Percentiles rank a stretch among this genome's conserved stretches.
Conservation (phyloP, 2,329 filamentous ascomycete genomes). For the Diaporthe caulivora region DNA sequence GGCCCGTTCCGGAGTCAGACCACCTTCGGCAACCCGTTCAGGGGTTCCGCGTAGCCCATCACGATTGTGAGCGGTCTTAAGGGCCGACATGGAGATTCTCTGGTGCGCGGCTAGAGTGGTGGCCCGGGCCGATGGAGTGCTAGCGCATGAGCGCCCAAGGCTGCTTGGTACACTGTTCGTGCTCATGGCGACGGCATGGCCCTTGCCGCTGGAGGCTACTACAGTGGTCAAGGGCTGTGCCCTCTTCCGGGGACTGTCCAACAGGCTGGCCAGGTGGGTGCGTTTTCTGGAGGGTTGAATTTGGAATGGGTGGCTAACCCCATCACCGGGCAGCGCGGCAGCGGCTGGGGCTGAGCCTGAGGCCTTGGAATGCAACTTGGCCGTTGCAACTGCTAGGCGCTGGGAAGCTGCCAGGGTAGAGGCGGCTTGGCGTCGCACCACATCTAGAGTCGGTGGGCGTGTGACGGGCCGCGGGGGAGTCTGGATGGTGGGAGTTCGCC, state of each 20-base stretch:
- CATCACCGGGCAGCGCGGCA: constrained; percentile 43
- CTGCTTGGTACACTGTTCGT: background rate
- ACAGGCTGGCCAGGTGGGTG: constrained; percentile 56
- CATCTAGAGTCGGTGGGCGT: constrained; percentile 52
- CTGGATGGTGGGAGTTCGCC: constrained; percentile 65
- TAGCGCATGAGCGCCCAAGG: background rate
- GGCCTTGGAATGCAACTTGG: constrained; percentile 37
- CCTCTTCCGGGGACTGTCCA: constrained; percentile 54
- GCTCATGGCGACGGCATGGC: constrained; percentile 46
- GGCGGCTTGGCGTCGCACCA: constrained; percentile 52
- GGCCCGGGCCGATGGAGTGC: background rate
- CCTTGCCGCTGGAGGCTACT: constrained; percentile 39
- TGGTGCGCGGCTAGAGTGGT: background rate
- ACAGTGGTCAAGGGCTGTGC: constrained; percentile 46
- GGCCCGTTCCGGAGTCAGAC: background rate
- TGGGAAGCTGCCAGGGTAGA: constrained; percentile 53
- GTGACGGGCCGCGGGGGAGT: constrained; percentile 66
- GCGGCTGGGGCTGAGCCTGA: background rate
- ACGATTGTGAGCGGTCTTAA: background rate
- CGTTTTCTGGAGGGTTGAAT: constrained; percentile 43
- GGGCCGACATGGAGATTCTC: background rate
- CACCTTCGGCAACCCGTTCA: background rate
- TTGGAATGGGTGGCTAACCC: constrained; percentile 48
- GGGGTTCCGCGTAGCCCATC: background rate
- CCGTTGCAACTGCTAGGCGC: constrained; percentile 45